A percentile compares a stretch with the other conserved stretches of the same genome.
Conservation (phyloP, 2,329 filamentous ascomycete species). For the Paecilomyces sp. region DNA sequence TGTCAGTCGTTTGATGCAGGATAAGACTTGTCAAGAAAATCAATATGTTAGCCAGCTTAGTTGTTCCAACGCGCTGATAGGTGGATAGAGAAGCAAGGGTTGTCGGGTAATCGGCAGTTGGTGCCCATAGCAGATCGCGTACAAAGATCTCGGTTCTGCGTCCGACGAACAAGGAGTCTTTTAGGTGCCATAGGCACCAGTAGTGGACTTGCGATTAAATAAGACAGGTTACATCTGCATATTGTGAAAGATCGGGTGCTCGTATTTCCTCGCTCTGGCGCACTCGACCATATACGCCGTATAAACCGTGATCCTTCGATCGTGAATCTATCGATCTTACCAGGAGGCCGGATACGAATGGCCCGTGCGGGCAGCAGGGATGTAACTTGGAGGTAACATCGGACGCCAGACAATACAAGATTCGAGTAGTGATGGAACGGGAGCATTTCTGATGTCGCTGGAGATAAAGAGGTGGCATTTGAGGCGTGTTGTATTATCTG, state of each 20-base stretch:
- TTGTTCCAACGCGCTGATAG: neutral
- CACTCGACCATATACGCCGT: too few relatives aligned
- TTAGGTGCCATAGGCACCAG: neutral
- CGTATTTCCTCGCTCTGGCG: neutral
- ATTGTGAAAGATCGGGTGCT: neutral
- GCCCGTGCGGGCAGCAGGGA: neutral
- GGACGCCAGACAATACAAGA: neutral
- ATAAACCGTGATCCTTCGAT: too few relatives aligned
- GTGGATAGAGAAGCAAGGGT: neutral
- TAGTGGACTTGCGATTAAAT: neutral
- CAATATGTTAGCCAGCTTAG: neutral
- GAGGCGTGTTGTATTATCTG: slow-evolving; percentile 31
- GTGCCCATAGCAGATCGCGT: neutral
- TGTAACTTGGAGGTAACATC: neutral
- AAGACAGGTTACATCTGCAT: neutral
- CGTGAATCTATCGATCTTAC: too few relatives aligned
- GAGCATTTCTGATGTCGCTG: neutral
- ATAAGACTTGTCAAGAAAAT: too few relatives aligned
- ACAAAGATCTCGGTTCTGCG: neutral
- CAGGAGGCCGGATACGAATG: neutral
- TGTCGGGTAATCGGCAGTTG: neutral
- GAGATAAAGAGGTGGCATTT: neutral
- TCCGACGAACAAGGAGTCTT: too few relatives aligned
- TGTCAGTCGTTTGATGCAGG: too few relatives aligned
- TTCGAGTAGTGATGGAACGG: neutral